Percentiles rank a stretch among this genome's conserved stretches.
These are phyloP conservation scores for Cryomyces antarcticus DNA, from an alignment of 495 filamentous ascomycete species.

Conservation along the genomic window DNA sequence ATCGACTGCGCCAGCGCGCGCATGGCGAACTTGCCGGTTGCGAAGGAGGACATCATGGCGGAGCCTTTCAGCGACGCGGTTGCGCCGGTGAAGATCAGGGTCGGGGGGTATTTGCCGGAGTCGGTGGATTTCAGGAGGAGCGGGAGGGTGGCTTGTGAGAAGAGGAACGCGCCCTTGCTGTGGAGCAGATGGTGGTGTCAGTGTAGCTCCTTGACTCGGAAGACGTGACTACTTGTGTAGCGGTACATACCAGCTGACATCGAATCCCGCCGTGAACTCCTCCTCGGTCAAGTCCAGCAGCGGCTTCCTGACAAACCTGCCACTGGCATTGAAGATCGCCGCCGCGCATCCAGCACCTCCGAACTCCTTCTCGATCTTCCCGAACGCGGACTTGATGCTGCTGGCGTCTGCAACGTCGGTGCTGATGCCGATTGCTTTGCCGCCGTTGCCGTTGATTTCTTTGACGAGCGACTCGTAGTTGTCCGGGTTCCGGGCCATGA, in stretches of 20 bases:
- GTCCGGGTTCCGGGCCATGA: slow-evolving; percentile 48
- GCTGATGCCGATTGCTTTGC: slow-evolving; percentile 56
- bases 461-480: slow-evolving; percentile 47
- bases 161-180: slow-evolving; percentile 48
- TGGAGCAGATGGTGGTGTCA: not conserved
- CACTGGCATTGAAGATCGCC: slow-evolving; percentile 67
- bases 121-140: slow-evolving; percentile 41
- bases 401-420: slow-evolving; percentile 45
- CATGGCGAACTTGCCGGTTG: slow-evolving; percentile 60
- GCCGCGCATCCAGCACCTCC: slow-evolving; percentile 24
- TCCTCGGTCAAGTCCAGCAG: slow-evolving; percentile 54
- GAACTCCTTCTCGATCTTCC: slow-evolving; percentile 39
- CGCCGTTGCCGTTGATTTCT: slow-evolving; percentile 50
- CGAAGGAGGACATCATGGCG: slow-evolving; percentile 50
- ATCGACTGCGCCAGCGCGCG: slow-evolving; percentile 60
- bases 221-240: not conserved
- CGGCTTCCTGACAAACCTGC: slow-evolving; percentile 50
- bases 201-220: not conserved
- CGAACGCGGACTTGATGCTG: slow-evolving; percentile 46
- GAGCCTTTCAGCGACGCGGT: slow-evolving; percentile 64
- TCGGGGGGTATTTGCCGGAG: slow-evolving; percentile 39
- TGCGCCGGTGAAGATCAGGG: slow-evolving; percentile 74
- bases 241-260: slow-evolving; percentile 37
- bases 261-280: slow-evolving; percentile 37
- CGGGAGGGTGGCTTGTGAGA: slow-evolving; percentile 54